Base-by-base conservation (phyloP, 306 rosid species). In the Crataegus laevigata region DNA sequence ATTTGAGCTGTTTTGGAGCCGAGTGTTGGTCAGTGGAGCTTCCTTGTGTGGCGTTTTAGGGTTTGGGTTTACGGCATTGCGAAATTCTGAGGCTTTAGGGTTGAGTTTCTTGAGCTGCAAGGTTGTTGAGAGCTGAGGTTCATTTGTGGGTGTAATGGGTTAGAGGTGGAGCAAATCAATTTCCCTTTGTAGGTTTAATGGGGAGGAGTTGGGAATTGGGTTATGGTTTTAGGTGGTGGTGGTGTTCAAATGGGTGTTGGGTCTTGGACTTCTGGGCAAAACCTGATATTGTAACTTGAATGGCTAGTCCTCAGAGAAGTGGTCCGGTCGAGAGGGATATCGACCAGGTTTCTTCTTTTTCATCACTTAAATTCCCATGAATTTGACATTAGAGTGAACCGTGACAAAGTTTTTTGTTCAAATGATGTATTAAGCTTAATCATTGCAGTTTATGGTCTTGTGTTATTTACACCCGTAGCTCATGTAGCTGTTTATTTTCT, bases 241-340 rank as follows among this genome's bases (percentile, higher is more conserved):
- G 82, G 76, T 84, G 80, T 83, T 93, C 89, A 81, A 86, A 87
- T 90, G 94, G 96, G 88, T 72, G 62, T 84, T 93, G 88, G 86
- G 73, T 84, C 30, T 34, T 76, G 61, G 82, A 79, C 77, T 82
- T 79, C 78, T 81, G 73, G 79, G 81, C 77, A 84, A 75, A 73
- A 69, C 81, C 68, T 80, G 70, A 74, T 66, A 83, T 83, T 85
- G 85, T 90, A 89, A 83, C 92, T 88, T 91, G 89, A 94, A 94
- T 94, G 98, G 94, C 98, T 85, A 97, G 91, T 87, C 81, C 80
- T 84, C 96, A 78, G 78, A 86, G 84, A 84, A 74, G 79, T 51
- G 80, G 85, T 84, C 58, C 69, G 58, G 87, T 79, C 76, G 91
- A 90, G 66, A 94, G 85, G 91, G 96, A 94, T 83, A 83, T 86